Evolutionary conservation across 108 stramenopile species (phyloP), one percentile per base, ranked within the genome.

Genomic region (Stephanodiscus triporus): DNA sequence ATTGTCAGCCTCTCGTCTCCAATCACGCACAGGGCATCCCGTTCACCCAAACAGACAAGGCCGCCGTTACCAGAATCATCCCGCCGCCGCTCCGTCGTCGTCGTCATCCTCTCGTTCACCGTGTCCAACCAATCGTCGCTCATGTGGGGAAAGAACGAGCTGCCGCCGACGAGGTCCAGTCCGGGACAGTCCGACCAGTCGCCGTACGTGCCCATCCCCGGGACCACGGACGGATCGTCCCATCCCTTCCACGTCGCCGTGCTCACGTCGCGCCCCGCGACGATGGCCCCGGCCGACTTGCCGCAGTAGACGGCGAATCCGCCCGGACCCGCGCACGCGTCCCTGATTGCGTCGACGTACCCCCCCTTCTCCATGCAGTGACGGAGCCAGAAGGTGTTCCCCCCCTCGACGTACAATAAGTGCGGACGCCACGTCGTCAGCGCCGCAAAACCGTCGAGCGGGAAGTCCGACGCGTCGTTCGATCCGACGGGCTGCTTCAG

Each of bases 331-430:
- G 59, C 54, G 49, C 84, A 82, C 10, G 88, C 76, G 54, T 76
- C 57, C 45, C 72, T 63, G n/a, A 91, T 62, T 36, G 70, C 43
- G 26, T 20, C 13, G 22, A 63, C 45, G 24, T 84, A 66, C n/a
- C 75, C 60, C 20, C 87, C 84, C 22, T 86, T 87, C 47, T 87
- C 87, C 67, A 95, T 85, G 67, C 95, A 95, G 67, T 93, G 88
- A 36, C 92, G 84, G 73, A 95, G 84, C 92, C 92, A 94, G 75
- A 96, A 96, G 13, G 95, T 93, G 60, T 96, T 96, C 10, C 95
- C 95, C 9, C 95, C 95, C 76, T 94, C 88, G 16, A 96, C 85
- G 68, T 94, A 92, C 9, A 96, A 79, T 4, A 94, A 53, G 80
- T 92, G 82, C 17, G 91, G 93, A 37, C 78, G 63, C 95, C 92